These are phyloP conservation scores for Pseudozyma sp. DNA, from an alignment of 1,284 basidiomycete species.

Conservation along the genomic window DNA sequence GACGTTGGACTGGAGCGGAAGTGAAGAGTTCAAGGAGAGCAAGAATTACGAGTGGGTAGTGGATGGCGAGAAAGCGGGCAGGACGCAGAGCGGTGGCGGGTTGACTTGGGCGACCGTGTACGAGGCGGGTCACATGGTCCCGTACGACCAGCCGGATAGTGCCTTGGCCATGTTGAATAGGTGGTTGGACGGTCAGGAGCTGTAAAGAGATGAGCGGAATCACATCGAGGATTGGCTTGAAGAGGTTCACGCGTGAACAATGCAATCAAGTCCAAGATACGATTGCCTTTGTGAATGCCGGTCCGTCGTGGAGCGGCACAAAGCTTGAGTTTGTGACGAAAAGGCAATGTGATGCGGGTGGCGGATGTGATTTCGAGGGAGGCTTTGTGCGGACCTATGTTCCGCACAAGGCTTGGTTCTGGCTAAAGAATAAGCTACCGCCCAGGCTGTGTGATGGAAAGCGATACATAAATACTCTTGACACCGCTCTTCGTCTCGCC, in stretches of 20 bases:
- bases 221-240: too few species aligned
- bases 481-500: too few species aligned
- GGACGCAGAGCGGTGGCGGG: conserved; percentile 36
- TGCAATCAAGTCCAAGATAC: too few species aligned
- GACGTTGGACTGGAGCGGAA: conserved; percentile 37
- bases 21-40: conserved; percentile 17
- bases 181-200: conserved; percentile 61
- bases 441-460: background rate
- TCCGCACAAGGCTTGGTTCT: conserved; percentile 1
- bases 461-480: too few species aligned
- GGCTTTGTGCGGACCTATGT: background rate
- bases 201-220: conserved; percentile 11
- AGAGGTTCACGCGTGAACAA: too few species aligned
- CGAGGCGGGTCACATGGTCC: conserved; percentile 60
- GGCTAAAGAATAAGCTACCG: too few species aligned
- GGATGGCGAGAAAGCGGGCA: conserved; percentile 46
- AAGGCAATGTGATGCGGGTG: too few species aligned
- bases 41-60: conserved; percentile 51
- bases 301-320: too few species aligned
- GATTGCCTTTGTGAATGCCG: too few species aligned
- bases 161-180: conserved; percentile 61
- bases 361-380: too few species aligned
- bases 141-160: conserved; percentile 54
- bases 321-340: too few species aligned
- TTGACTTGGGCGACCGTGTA: conserved; percentile 56